These are phyloP conservation scores for Stentor coeruleus DNA, from an alignment of 73 alveolate genomes.

Conservation along the genomic window DNA sequence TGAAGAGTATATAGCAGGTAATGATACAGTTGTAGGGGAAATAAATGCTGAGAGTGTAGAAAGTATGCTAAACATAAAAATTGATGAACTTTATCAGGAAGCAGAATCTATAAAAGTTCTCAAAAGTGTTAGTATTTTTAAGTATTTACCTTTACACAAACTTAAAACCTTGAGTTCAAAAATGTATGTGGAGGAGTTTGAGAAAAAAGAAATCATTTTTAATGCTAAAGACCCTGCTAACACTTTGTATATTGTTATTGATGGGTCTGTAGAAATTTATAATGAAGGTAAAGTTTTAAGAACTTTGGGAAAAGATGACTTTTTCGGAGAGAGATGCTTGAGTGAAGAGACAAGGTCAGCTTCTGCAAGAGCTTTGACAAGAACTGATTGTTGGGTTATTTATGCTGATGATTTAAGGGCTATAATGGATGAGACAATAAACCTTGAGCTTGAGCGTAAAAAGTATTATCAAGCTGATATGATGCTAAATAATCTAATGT, in stretches of 20 bases:
- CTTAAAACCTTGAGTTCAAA: background rate
- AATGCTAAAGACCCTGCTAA: background rate
- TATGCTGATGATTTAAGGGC: background rate
- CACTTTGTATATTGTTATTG: background rate
- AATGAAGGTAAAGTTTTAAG: background rate
- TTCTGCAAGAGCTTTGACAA: background rate
- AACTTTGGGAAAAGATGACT: background rate
- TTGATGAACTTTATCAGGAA: background rate
- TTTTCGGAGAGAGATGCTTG: background rate
- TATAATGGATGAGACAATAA: background rate
- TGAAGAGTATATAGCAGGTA: background rate
- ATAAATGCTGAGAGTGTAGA: background rate
- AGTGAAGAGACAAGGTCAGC: background rate
- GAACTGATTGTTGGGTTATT: background rate
- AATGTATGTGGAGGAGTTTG: background rate
- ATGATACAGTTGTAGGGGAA: background rate
- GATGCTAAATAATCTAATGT: background rate
- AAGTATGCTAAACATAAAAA: background rate
- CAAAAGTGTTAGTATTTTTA: background rate
- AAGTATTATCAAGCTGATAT: background rate
- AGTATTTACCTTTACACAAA: background rate
- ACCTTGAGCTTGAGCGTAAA: background rate
- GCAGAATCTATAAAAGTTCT: background rate
- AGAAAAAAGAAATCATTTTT: background rate
- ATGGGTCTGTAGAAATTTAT: background rate